phyloP scores from a whole-genome alignment of 176 grass and related monocot genomes.

The Oryza australiensis region DNA sequence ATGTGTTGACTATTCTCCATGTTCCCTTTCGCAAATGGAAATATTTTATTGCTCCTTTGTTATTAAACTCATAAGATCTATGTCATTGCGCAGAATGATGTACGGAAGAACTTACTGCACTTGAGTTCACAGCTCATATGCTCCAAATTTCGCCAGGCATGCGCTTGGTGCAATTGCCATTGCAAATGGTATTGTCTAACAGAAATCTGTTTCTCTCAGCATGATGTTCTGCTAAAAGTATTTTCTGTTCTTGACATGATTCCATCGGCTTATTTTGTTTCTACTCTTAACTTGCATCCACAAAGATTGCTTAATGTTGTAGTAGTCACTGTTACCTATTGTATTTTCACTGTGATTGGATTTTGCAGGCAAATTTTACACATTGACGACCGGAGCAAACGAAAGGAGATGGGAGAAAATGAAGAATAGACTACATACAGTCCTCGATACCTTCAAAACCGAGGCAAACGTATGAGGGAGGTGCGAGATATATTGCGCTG shows the following conservation, averaged over 20 bases:
- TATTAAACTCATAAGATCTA: conserved; percentile 8
- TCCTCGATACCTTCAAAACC: conserved; percentile 79
- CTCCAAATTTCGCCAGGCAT: conserved; percentile 88
- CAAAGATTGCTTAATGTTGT: conserved; percentile 11
- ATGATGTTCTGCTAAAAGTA: conserved; percentile 7
- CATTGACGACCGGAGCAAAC: conserved; percentile 83
- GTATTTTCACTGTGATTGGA: conserved; percentile 11
- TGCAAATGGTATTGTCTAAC: conserved; percentile 65
- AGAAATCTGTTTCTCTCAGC: background rate
- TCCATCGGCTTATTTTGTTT: background rate
- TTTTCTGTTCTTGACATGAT: background rate
- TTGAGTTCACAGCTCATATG: conserved; percentile 81
- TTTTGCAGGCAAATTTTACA: conserved; percentile 85
- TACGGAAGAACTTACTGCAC: conserved; percentile 93
- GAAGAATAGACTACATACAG: conserved; percentile 79
- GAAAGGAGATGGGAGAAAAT: conserved; percentile 98
- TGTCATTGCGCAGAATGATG: conserved; percentile 52
- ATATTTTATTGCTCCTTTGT: background rate
- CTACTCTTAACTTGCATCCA: background rate
- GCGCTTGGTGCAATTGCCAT: conserved; percentile 82
- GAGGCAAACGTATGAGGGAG: conserved; percentile 52
- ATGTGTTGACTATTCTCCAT: background rate
- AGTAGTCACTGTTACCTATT: background rate
- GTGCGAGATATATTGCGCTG: background rate
- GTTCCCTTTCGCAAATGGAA: background rate